These are phyloP conservation scores for Articulospora tetracladia DNA, from an alignment of 495 filamentous ascomycete species.

Conservation along the genomic window DNA sequence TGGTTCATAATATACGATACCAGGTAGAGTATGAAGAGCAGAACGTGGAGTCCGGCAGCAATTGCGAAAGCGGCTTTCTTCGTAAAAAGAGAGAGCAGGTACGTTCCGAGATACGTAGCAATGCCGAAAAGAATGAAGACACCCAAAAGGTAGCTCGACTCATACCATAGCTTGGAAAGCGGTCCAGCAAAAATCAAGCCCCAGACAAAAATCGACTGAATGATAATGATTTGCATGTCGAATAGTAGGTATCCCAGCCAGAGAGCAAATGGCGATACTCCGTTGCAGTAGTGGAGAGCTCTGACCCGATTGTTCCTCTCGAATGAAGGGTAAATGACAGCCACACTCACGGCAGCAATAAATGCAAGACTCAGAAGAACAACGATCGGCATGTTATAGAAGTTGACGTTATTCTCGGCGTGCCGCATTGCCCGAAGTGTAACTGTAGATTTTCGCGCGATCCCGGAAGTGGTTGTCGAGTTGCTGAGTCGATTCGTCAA, in stretches of 20 bases:
- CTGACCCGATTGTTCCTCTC: slow-evolving; percentile 20
- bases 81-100: slow-evolving; percentile 19
- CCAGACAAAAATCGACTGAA: slow-evolving; percentile 21
- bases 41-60: slow-evolving; percentile 19
- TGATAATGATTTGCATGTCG: slow-evolving; percentile 21
- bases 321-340: slow-evolving; percentile 21
- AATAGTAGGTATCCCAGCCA: slow-evolving; percentile 22
- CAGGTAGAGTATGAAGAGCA: slow-evolving; percentile 20
- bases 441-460: not conserved
- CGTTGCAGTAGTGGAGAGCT: slow-evolving; percentile 23
- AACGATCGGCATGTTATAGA: slow-evolving; percentile 9
- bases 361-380: slow-evolving; percentile 16
- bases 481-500: slow-evolving; percentile 19
- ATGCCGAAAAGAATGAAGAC: slow-evolving; percentile 23
- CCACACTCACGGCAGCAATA: slow-evolving; percentile 11
- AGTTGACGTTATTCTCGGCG: not conserved
- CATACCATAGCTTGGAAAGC: slow-evolving; percentile 13
- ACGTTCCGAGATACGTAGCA: slow-evolving; percentile 20
- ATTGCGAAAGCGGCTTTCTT: slow-evolving; percentile 24
- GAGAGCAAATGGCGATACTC: slow-evolving; percentile 20
- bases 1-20: slow-evolving; percentile 18
- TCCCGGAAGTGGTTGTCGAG: slow-evolving; percentile 5
- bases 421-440: slow-evolving; percentile 7
- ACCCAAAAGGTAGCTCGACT: slow-evolving; percentile 11
- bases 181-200: slow-evolving; percentile 14